Conservation (phyloP, 176 grass and related monocot species). For the Aechmea fasciata region DNA sequence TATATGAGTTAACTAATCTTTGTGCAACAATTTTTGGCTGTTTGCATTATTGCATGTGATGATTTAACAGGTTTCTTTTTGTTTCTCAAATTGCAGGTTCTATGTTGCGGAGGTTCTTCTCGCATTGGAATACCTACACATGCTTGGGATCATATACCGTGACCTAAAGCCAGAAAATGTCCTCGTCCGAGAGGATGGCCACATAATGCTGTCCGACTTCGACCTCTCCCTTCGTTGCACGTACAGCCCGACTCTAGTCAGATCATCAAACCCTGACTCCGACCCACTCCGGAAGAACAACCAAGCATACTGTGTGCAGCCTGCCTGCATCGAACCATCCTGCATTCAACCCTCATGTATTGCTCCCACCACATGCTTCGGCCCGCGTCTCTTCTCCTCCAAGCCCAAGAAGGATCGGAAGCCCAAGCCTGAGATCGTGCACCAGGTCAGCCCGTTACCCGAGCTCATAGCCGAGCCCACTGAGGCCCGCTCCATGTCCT, state of each 20-base stretch:
- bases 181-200: constrained; percentile 77
- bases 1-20: no score
- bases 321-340: constrained; percentile 73
- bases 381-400: constrained; percentile 61
- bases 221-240: constrained; percentile 78
- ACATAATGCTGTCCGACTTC: constrained; percentile 91
- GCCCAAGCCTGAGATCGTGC: constrained; percentile 40
- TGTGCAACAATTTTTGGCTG: no score
- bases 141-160: constrained; percentile 94
- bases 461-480: constrained; percentile 86
- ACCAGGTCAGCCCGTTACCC: constrained; percentile 58
- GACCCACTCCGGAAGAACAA: constrained; percentile 59
- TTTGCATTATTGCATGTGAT: no score
- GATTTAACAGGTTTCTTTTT: neutral
- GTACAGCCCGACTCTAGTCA: constrained; percentile 51
- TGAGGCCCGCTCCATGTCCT: constrained; percentile 83
- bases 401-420: constrained; percentile 53
- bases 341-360: constrained; percentile 84
- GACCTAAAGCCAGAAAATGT: constrained; percentile 94
- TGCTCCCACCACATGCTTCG: constrained; percentile 75
- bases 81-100: constrained; percentile 52
- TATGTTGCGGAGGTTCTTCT: constrained; percentile 85
- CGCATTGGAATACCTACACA: constrained; percentile 78
- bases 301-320: constrained; percentile 64
- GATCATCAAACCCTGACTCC: constrained; percentile 49